Evolutionary conservation across 2,329 filamentous ascomycete genomes (phyloP), one percentile per base, ranked within the genome.

Genomic region (Ophiostoma quercus): DNA sequence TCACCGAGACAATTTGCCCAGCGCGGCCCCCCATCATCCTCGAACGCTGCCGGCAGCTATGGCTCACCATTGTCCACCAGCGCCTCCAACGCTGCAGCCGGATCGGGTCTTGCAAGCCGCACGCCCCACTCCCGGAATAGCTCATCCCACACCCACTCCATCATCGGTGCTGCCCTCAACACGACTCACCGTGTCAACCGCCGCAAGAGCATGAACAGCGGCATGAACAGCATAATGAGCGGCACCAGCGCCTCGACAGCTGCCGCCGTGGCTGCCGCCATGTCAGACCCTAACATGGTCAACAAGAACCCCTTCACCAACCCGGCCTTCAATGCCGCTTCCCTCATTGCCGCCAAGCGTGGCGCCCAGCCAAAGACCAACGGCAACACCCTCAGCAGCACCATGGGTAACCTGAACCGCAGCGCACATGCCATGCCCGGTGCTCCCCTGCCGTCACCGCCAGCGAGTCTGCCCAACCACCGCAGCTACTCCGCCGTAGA

Each of bases 171-270:
- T 2, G 70, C 72, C 71, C 86, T 94, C 77, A 94, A 94, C 82
- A 82, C 89, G 75, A 89, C 88, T 79, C 91, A 97, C 80, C 91
- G 95, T 75, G 88, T 98, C 74, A 93, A 92, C 75, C 92, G 94
- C 76, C 88, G 95, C 76, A 98, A 98, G 86, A 97, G 94, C 81
- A 93, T 96, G 77, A 92, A 92, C 72, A 90, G 88, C 73, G 87
- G 89, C 81, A 93, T 96, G 77, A 92, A 92, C 72, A 90, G 88
- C 73, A 87, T 89, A 81, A 93, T 96, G 77, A 92, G 92, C 72
- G 90, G 88, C 73, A 87, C 89, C 66, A 85, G 84, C 66, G 85
- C 84, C 66, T 85, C 87, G 78, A 94, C 91, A 79, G 87, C 90
- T 65, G 89, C 91, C 22, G 92, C 91, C 69, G 82, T 94, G 73